Conservation (phyloP, 2,329 filamentous ascomycete genomes). For the Curvularia eragrostidis region DNA sequence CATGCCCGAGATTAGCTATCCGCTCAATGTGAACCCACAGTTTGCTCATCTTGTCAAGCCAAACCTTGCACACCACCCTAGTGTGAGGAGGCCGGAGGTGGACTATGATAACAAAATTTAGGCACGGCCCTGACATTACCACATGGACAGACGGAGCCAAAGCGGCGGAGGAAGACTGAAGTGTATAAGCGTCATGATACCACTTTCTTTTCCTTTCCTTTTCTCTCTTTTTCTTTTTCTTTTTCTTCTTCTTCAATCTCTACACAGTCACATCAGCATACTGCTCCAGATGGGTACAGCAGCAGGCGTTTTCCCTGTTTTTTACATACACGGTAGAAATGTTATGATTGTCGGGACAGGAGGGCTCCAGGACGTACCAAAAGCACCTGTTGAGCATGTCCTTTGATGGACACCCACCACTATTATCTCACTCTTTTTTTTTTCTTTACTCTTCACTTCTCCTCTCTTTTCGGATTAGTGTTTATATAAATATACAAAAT, state of each 20-base stretch:
- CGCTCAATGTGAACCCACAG: conserved; percentile 61
- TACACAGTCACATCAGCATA: conserved; percentile 12
- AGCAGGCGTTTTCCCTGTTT: conserved; percentile 10
- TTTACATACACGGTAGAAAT: neutral
- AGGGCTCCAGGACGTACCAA: conserved; percentile 4
- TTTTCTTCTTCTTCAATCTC: too few species aligned
- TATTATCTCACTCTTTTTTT: neutral
- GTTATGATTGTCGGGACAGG: neutral
- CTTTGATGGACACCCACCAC: neutral
- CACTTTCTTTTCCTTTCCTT: conserved; percentile 32
- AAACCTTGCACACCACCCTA: conserved; percentile 63
- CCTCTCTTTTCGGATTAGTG: neutral
- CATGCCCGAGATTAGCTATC: conserved; percentile 63
- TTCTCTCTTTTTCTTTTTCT: conserved; percentile 3
- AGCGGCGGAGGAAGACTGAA: neutral
- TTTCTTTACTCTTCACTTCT: too few species aligned
- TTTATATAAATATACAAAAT: conserved; percentile 1
- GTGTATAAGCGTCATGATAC: conserved; percentile 39
- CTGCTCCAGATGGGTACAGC: conserved; percentile 7
- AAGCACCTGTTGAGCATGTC: conserved; percentile 11
- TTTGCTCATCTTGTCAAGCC: conserved; percentile 63
- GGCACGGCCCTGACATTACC: neutral
- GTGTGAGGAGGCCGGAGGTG: conserved; percentile 37
- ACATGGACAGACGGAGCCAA: neutral
- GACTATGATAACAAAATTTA: conserved; percentile 39